Conservation (phyloP, 495 filamentous ascomycete species). For the Daldinia decipiens region DNA sequence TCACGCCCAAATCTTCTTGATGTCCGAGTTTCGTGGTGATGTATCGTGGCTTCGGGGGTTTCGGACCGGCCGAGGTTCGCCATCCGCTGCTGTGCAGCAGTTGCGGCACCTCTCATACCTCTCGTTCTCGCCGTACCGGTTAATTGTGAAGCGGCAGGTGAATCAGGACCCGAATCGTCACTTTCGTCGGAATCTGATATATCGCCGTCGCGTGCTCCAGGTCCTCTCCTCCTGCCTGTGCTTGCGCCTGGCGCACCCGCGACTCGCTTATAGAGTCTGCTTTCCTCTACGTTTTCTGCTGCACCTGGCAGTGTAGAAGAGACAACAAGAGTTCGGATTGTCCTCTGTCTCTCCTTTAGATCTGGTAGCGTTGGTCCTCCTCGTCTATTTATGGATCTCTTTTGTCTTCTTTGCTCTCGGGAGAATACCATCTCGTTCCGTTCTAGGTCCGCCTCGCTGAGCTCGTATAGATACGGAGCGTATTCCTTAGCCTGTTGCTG, state of each 20-base stretch:
- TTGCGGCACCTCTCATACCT: slow-evolving; percentile 85
- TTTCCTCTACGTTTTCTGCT: slow-evolving; percentile 80
- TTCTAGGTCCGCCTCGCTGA: slow-evolving; percentile 91
- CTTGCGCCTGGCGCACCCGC: slow-evolving; percentile 54
- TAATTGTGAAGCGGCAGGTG: slow-evolving; percentile 79
- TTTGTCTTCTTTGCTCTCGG: slow-evolving; percentile 91
- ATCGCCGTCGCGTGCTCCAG: slow-evolving; percentile 72
- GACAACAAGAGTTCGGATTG: slow-evolving; percentile 88
- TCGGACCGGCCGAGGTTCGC: slow-evolving; percentile 86
- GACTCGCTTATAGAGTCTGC: slow-evolving; percentile 79
- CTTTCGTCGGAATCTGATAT: slow-evolving; percentile 89
- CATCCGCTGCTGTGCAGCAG: slow-evolving; percentile 77
- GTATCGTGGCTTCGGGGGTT: slow-evolving; percentile 78
- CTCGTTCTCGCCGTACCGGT: slow-evolving; percentile 86
- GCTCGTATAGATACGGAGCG: slow-evolving; percentile 90
- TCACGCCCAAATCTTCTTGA: slow-evolving; percentile 68
- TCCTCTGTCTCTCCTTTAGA: slow-evolving; percentile 92
- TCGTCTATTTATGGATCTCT: slow-evolving; percentile 91
- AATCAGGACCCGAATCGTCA: slow-evolving; percentile 86
- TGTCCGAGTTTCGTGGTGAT: slow-evolving; percentile 78
- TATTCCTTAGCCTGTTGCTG: slow-evolving; percentile 92
- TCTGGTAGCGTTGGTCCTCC: slow-evolving; percentile 95
- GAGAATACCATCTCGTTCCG: slow-evolving; percentile 91
- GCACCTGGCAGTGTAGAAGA: slow-evolving; percentile 91
- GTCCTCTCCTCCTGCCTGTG: slow-evolving; percentile 65